phyloP scores from a whole-genome alignment of 257 asterid species.

The Knoxia roxburghii region DNA sequence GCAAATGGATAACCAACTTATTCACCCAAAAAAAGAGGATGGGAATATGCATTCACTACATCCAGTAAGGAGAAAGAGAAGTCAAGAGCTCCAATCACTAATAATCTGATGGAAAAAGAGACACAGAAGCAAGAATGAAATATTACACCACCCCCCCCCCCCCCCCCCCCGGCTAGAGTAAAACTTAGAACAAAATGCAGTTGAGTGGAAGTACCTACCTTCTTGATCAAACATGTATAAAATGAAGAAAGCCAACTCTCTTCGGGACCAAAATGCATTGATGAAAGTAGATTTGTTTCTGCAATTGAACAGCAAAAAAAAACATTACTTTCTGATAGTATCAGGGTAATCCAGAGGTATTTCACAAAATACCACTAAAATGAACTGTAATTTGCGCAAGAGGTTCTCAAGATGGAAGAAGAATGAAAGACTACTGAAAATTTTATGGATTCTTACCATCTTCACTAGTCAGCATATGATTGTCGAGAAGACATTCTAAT shows the following conservation, averaged over 20 bases:
- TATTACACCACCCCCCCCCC: slow-evolving; percentile 34
- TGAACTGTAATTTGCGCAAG: background rate
- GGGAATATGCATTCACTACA: slow-evolving; percentile 4
- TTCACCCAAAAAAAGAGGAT: slow-evolving; percentile 9
- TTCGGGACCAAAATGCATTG: slow-evolving; percentile 74
- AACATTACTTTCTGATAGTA: slow-evolving; percentile 31
- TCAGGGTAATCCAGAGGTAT: background rate
- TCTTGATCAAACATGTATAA: slow-evolving; percentile 85
- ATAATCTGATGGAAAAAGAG: background rate
- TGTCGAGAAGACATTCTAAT: slow-evolving; percentile 87
- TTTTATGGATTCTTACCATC: slow-evolving; percentile 55
- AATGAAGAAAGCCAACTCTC: slow-evolving; percentile 97
- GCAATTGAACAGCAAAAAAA: slow-evolving; percentile 54
- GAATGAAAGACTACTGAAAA: background rate
- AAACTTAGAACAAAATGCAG: background rate
- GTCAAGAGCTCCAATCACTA: background rate
- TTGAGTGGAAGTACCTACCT: slow-evolving; percentile 39
- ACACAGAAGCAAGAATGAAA: background rate
- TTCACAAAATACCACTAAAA: slow-evolving; percentile 27
- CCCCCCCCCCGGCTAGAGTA: slow-evolving; percentile 39
- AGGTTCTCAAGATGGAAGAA: background rate
- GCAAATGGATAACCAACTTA: slow-evolving; percentile 14
- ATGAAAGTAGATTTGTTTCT: slow-evolving; percentile 69
- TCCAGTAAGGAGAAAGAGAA: background rate
- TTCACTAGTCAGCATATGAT: slow-evolving; percentile 90